These are phyloP conservation scores for Thamnidium elegans DNA, from an alignment of 192 early-diverging fungal genomes.

Conservation along the genomic window DNA sequence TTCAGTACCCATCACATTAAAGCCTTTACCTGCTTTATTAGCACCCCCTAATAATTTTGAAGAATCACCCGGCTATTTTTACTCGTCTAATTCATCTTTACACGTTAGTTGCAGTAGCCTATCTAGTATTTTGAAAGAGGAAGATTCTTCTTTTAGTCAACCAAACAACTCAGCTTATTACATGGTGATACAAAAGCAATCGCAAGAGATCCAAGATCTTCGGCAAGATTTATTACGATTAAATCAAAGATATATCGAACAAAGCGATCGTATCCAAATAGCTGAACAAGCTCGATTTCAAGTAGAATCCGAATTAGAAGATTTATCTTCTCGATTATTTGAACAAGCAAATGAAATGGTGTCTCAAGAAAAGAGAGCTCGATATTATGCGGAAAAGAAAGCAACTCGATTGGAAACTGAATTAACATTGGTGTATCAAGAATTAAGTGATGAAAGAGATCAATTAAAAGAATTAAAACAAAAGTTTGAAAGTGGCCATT, in stretches of 20 bases:
- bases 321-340: constrained; percentile 83
- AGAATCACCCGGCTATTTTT: background rate
- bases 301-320: constrained; percentile 89
- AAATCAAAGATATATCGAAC: constrained; percentile 70
- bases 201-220: constrained; percentile 22
- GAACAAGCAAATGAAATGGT: constrained; percentile 93
- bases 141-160: too few species aligned
- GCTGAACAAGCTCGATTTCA: constrained; percentile 81
- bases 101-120: too few species aligned
- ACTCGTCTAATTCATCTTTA: background rate
- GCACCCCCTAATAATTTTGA: background rate
- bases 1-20: background rate
- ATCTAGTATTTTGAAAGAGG: too few species aligned
- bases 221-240: constrained; percentile 61
- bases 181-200: background rate
- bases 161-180: background rate
- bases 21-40: background rate
- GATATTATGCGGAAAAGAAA: constrained; percentile 33
- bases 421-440: constrained; percentile 53
- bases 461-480: constrained; percentile 80
- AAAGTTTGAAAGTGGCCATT: constrained; percentile 57
- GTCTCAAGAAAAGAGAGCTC: constrained; percentile 60
- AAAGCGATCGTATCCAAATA: constrained; percentile 76
- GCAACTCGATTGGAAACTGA: constrained; percentile 38
- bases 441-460: constrained; percentile 68